Evolutionary conservation across 768 basidiomycete species (phyloP), one percentile per base, ranked within the genome.

Genomic region (Pulveroboletus sp.): DNA sequence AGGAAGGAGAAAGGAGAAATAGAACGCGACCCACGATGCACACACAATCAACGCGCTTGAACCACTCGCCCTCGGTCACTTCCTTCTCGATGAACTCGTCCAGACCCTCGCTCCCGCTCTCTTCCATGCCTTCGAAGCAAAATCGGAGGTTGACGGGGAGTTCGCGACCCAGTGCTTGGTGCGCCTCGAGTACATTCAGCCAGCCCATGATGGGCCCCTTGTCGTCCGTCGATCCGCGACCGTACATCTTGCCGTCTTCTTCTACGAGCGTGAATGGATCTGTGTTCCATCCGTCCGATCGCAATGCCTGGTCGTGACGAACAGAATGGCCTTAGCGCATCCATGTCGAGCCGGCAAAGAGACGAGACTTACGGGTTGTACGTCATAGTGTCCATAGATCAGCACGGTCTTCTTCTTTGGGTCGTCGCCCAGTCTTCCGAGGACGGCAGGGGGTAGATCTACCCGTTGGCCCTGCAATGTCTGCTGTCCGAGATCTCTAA

Each of bases 111-210:
- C 86, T 89, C 6, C 93, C 94, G 53, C 79, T 86, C 73, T 98
- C 95, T 67, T 98, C 95, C 94, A 96, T 98, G 5, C 89, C 94
- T 67, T 98, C 95, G 59, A 98, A 93, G 75, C 89, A 91, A 74
- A 89, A 84, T 55, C 82, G 81, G 47, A 97, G 69, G 65, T 97
- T 96, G 23, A 97, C 92, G 1, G 94, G 94, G 17, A 96, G 77
- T 30, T 81, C 79, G 38, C 81, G 72, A 17, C 79, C 74, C 38
- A 79, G 78, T 45, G 81, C 71, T 42, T 78, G 71, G 49, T 95
- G 92, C 47, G 89, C 93, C 59, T 95, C 85, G 38, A 96, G 75
- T 37, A 93, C 85, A 62, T 93, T 93, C 50, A 95, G 68, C 92
- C 92, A 94, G 13, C 87, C 92, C 9, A 91, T 70, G 35, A 94